Percentiles rank a stretch among this genome's conserved stretches.
Conservation (phyloP, 2,329 filamentous ascomycete species). For the Fusarium transvaalense region DNA sequence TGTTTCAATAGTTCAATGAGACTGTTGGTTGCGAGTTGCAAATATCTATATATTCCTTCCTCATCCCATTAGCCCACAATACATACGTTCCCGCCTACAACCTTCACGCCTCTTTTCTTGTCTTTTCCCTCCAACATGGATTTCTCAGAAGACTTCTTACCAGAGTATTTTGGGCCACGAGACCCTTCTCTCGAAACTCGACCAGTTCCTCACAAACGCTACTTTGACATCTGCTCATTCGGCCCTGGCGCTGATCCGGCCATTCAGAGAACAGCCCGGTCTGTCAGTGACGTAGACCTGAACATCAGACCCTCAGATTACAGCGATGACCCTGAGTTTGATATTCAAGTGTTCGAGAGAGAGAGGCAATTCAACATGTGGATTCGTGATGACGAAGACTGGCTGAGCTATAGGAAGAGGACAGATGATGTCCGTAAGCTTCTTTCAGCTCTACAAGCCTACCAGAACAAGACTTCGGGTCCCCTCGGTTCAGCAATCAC, state of each 20-base stretch:
- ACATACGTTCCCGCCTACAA: background rate
- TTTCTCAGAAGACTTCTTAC: background rate
- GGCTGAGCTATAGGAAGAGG: conserved; percentile 14
- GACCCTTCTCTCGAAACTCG: conserved; percentile 18
- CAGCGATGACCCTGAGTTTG: conserved; percentile 11
- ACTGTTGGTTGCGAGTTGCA: background rate
- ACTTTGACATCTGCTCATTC: conserved; percentile 13
- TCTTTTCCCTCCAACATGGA: background rate
- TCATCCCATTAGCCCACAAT: background rate
- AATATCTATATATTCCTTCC: conserved; percentile 1
- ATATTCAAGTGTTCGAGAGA: conserved; percentile 26
- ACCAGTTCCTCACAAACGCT: conserved; percentile 16
- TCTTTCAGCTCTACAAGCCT: conserved; percentile 13
- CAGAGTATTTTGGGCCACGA: conserved; percentile 1
- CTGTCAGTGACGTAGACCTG: conserved; percentile 24
- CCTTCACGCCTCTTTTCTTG: background rate
- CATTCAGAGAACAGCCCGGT: conserved; percentile 11
- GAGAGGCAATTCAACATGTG: conserved; percentile 13
- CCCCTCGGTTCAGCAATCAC: background rate
- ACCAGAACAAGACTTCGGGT: conserved; percentile 7
- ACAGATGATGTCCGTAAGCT: conserved; percentile 26
- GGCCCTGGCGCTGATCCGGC: conserved; percentile 21
- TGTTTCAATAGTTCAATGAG: background rate
- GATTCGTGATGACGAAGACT: conserved; percentile 22
- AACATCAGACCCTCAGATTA: conserved; percentile 22